phyloP scores from a whole-genome alignment of 2,329 filamentous ascomycete species.

The Claviceps fusiformis region DNA sequence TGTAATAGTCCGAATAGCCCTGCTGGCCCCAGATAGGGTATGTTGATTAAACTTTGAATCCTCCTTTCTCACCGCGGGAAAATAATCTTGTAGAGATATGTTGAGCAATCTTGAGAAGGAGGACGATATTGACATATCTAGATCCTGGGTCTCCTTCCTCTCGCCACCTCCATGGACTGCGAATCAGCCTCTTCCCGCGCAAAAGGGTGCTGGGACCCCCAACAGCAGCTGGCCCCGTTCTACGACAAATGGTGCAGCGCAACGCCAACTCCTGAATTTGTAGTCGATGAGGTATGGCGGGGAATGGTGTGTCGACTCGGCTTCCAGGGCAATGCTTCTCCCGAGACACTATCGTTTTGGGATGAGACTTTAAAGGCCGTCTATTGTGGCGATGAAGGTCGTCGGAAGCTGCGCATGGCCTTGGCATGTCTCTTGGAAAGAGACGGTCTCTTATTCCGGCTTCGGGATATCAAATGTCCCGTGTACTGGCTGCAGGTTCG shows the following conservation, averaged over 20 bases:
- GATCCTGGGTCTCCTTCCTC: constrained; percentile 33
- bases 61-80: not conserved
- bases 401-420: constrained; percentile 33
- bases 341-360: constrained; percentile 30
- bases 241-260: constrained; percentile 27
- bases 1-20: constrained; percentile 35
- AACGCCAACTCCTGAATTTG: constrained; percentile 30
- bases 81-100: not conserved
- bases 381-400: constrained; percentile 35
- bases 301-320: constrained; percentile 30
- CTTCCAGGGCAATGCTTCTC: constrained; percentile 26
- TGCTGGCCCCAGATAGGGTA: constrained; percentile 35
- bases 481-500: constrained; percentile 38
- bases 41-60: constrained; percentile 4
- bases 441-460: constrained; percentile 31
- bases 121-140: constrained; percentile 10
- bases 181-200: constrained; percentile 32
- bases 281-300: constrained; percentile 32
- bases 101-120: not conserved
- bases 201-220: constrained; percentile 37
- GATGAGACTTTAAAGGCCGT: constrained; percentile 28
- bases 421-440: constrained; percentile 30
- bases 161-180: constrained; percentile 40
- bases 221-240: constrained; percentile 26
- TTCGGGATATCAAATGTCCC: constrained; percentile 34